phyloP scores from a whole-genome alignment of 176 grass and related monocot genomes.

The Chloris gayana region DNA sequence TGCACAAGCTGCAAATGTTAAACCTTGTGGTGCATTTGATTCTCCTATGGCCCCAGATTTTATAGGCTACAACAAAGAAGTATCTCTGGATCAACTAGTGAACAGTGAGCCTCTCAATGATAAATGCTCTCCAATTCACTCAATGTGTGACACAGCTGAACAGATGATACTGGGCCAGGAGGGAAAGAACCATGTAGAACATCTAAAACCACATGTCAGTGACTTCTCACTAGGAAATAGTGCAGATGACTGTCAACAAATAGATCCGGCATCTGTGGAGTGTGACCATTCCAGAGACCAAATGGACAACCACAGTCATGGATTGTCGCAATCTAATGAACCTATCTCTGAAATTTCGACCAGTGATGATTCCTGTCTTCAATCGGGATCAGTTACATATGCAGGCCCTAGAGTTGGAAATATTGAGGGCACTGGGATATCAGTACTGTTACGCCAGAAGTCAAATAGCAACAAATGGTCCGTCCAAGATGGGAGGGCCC shows the following conservation, averaged over 20 bases:
- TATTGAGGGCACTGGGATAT: conserved; percentile 68
- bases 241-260: conserved; percentile 32
- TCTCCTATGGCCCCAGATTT: conserved; percentile 14
- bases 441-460: conserved; percentile 66
- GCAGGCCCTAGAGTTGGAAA: conserved; percentile 41
- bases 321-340: conserved; percentile 30
- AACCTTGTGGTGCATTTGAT: conserved; percentile 14
- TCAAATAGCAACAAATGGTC: conserved; percentile 72
- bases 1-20: conserved; percentile 25
- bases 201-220: conserved; percentile 22
- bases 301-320: conserved; percentile 28
- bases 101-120: conserved; percentile 29
- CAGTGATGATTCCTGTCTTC: conserved; percentile 46
- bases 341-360: conserved; percentile 27
- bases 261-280: conserved; percentile 20
- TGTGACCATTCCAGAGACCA: conserved; percentile 28
- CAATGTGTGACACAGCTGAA: conserved; percentile 28
- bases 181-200: conserved; percentile 16
- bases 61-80: conserved; percentile 24
- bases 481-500: conserved; percentile 52
- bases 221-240: conserved; percentile 27
- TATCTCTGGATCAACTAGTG: conserved; percentile 40
- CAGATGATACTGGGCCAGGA: conserved; percentile 45
- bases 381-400: conserved; percentile 39
- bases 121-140: conserved; percentile 1